These are phyloP conservation scores for Byssochlamys sp. DNA, from an alignment of 2,329 filamentous ascomycete genomes.

Conservation along the genomic window DNA sequence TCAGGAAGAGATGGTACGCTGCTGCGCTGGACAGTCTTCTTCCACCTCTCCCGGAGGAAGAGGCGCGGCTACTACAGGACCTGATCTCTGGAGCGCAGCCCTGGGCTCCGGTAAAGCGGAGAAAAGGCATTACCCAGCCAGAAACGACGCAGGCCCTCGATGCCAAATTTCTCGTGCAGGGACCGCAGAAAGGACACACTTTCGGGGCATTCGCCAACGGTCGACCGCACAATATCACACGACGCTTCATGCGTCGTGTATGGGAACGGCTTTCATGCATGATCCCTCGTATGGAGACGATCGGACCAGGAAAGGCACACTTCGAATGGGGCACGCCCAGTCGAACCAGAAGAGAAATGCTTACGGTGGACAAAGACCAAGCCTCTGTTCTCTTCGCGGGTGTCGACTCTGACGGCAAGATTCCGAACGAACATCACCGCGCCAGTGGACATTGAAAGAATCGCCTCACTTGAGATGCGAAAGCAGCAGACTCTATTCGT, in stretches of 20 bases:
- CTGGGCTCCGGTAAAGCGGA: conserved; percentile 22
- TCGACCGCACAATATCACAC: conserved; percentile 32
- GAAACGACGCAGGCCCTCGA: conserved; percentile 7
- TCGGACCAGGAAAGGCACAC: conserved; percentile 11
- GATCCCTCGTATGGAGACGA: conserved; percentile 21
- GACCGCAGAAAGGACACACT: conserved; percentile 27
- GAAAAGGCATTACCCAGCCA: conserved; percentile 6
- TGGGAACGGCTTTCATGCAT: conserved; percentile 29
- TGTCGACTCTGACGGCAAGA: background rate
- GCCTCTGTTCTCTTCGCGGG: background rate
- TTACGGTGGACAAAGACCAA: background rate
- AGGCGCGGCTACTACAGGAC: conserved; percentile 25
- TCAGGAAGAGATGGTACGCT: conserved; percentile 30
- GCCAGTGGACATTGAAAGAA: background rate
- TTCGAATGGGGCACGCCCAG: conserved; percentile 21
- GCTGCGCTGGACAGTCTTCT: conserved; percentile 20
- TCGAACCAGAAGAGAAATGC: background rate
- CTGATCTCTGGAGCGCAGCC: conserved; percentile 22
- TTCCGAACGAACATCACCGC: background rate
- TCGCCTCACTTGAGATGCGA: background rate
- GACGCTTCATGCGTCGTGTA: conserved; percentile 28
- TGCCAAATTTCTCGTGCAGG: conserved; percentile 23
- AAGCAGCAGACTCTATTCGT: background rate
- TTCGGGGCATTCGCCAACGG: conserved; percentile 24
- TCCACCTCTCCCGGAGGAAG: conserved; percentile 30